Evolutionary conservation across 2,329 filamentous ascomycete genomes (phyloP).

Genomic region (Sarocladiaceae sp.): DNA sequence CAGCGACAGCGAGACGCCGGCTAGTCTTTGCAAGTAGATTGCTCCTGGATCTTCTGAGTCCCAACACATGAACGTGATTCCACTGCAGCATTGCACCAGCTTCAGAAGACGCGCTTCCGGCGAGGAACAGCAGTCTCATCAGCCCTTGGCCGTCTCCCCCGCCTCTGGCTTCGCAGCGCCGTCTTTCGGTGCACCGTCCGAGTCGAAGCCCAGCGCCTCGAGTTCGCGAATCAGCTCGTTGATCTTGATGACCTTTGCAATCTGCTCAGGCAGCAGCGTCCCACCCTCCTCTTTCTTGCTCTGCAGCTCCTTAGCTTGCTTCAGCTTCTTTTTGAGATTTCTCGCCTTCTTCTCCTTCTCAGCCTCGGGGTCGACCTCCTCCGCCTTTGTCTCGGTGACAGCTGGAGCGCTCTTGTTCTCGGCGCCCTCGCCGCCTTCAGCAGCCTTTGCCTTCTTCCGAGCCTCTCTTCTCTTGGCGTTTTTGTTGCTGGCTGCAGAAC

Average conservation of each 20-base stretch:
- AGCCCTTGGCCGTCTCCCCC: background rate
- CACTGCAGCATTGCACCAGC: too few relatives aligned
- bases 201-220: conserved; percentile 75
- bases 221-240: conserved; percentile 87
- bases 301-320: conserved; percentile 84
- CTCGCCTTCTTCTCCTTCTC: conserved; percentile 91
- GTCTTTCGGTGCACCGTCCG: conserved; percentile 58
- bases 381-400: conserved; percentile 21
- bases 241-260: conserved; percentile 96
- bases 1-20: too few relatives aligned
- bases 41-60: too few relatives aligned
- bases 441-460: conserved; percentile 47
- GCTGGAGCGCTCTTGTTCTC: conserved; percentile 30
- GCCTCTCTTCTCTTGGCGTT: conserved; percentile 71
- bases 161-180: conserved; percentile 7
- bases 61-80: too few relatives aligned
- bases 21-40: too few relatives aligned
- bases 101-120: too few relatives aligned
- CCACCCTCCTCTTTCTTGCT: conserved; percentile 87
- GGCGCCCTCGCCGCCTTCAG: conserved; percentile 27
- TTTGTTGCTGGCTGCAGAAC: conserved; percentile 63
- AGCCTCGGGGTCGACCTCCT: conserved; percentile 57
- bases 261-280: conserved; percentile 81
- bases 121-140: too few relatives aligned
- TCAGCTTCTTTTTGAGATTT: conserved; percentile 88